Base-by-base conservation (phyloP, 306 rosid genomes). In the Cucumis hystrix region DNA sequence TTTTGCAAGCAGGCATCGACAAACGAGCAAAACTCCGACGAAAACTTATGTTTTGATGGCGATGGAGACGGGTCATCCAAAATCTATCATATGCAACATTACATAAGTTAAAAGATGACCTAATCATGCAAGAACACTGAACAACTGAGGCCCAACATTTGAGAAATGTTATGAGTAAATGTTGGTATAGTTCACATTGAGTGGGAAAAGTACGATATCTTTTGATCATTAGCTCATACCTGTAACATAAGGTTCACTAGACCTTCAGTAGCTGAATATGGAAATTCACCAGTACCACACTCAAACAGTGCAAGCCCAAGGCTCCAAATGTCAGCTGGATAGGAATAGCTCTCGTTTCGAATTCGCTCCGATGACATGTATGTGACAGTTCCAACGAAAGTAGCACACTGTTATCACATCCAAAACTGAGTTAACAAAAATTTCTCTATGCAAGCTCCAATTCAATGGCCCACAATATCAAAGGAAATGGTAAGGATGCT, bases 331-430 rank as follows among this genome's bases (percentile, higher is more conserved):
- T 95, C 97, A 79, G 99, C 99, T 8, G 97, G 99, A 86, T 90
- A 95, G 40, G 99, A 95, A 86, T 95, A 95, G 83, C 83, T 95
- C 77, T 92, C 93, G 41, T 95, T 95, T 80, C 97, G 88, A 81
- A 95, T 95, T 76, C 99, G 82, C 90, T 95, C 99, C 10, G 99
- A 97, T n/a, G 97, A 95, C 97, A 95, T 95, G 83, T 92, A 95
- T 1, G 97, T 95, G 56, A 90, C 97, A 23, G 97, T 95, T 78
- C 99, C 99, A 81, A 95, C 97, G 74, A 92, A 95, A 18, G 99
- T 95, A 58, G 99, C 99, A 83, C 97, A 95, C 97, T 95, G 52
- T 41, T 78, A 81, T 74, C 60, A 79, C 59, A 79, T 64, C 61
- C 62, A 77, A 73, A 39, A 56, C 52, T 25, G 35, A 75, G 82